phyloP scores from a whole-genome alignment of 148 eudicot genomes.

The Chenopodium formosanum region DNA sequence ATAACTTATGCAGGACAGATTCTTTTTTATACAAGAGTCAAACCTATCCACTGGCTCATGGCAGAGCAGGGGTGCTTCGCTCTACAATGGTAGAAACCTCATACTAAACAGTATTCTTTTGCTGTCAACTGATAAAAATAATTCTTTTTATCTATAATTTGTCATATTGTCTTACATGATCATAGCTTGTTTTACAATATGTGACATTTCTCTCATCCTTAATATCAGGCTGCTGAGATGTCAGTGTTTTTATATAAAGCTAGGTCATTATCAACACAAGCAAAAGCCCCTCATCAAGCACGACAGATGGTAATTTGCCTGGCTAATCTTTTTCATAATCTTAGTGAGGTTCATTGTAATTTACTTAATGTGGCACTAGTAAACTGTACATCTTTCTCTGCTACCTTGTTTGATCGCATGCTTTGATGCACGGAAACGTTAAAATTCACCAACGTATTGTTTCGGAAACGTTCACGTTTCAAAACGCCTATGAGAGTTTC shows the following conservation, averaged over 20 bases:
- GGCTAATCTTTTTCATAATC: neutral
- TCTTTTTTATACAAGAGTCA: constrained; percentile 40
- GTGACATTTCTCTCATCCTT: constrained; percentile 10
- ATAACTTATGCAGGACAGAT: constrained; percentile 25
- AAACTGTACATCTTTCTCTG: neutral
- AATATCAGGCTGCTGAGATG: constrained; percentile 44
- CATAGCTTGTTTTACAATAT: neutral
- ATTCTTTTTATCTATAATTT: neutral
- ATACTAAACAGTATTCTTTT: constrained; percentile 2
- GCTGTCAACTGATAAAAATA: constrained; percentile 3
- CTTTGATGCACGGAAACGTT: no score
- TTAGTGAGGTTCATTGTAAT: neutral
- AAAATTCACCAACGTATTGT: no score
- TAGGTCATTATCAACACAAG: constrained; percentile 51
- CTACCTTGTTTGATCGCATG: neutral
- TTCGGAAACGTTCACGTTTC: no score
- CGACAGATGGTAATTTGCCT: constrained; percentile 52
- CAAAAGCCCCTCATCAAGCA: constrained; percentile 61
- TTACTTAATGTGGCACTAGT: neutral
- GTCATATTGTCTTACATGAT: constrained; percentile 9
- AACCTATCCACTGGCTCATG: constrained; percentile 32
- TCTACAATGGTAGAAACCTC: constrained; percentile 40
- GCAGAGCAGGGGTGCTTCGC: constrained; percentile 37
- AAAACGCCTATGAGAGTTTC: no score
- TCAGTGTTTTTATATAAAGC: constrained; percentile 35